A percentile compares a stretch with the other conserved stretches of the same genome.
These are phyloP conservation scores for Gremmenia infestans DNA, from an alignment of 2,329 filamentous ascomycete species.

Conservation along the genomic window DNA sequence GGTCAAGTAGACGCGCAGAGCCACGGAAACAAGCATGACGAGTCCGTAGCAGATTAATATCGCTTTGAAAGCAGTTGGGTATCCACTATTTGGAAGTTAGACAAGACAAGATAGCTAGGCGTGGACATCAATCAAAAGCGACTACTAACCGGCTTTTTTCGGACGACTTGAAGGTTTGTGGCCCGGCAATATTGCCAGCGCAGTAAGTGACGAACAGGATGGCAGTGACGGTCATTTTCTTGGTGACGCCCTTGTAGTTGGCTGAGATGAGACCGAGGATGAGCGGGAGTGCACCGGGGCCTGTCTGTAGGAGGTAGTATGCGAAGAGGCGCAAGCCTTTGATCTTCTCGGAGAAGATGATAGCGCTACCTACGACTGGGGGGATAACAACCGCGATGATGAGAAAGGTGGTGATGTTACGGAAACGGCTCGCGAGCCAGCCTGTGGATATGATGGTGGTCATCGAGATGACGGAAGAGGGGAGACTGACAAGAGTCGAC, in stretches of 20 bases:
- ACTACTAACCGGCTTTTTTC: conserved; percentile 11
- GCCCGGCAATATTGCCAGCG: conserved; percentile 26
- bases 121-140: neutral
- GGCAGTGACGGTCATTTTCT: conserved; percentile 30
- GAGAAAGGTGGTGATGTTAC: conserved; percentile 21
- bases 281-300: conserved; percentile 28
- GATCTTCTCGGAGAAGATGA: conserved; percentile 21
- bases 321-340: conserved; percentile 27
- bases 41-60: conserved; percentile 26
- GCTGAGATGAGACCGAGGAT: conserved; percentile 28
- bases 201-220: conserved; percentile 22
- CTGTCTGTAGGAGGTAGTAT: conserved; percentile 29
- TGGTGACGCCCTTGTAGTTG: conserved; percentile 30
- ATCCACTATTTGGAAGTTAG: conserved; percentile 10
- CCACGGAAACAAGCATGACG: conserved; percentile 15
- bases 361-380: conserved; percentile 24
- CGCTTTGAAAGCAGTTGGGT: conserved; percentile 25
- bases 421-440: conserved; percentile 33
- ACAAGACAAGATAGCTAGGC: too few species aligned
- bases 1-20: conserved; percentile 20
- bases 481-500: conserved; percentile 27
- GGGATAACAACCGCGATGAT: conserved; percentile 19
- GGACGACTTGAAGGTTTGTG: conserved; percentile 18
- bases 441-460: conserved; percentile 19
- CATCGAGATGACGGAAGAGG: conserved; percentile 19